These are phyloP conservation scores for Bothriochloa decipiens DNA, from an alignment of 176 grass and related monocot species.

Conservation along the genomic window DNA sequence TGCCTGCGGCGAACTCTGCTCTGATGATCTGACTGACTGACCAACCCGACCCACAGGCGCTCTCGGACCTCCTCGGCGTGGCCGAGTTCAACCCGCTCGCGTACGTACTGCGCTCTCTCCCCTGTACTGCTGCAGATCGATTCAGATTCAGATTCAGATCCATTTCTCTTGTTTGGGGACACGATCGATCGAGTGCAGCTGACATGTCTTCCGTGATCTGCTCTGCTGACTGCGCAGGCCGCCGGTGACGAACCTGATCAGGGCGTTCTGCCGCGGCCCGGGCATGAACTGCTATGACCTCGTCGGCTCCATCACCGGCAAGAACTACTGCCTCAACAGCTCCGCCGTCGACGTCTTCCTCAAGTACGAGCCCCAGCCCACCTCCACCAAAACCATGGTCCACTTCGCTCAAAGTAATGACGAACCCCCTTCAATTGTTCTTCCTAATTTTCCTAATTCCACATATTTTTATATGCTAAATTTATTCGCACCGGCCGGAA, in stretches of 20 bases:
- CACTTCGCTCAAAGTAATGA: slow-evolving; percentile 86
- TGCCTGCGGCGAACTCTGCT: neutral
- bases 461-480: neutral
- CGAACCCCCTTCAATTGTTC: neutral
- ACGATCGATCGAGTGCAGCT: neutral
- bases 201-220: neutral
- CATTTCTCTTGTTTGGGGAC: neutral
- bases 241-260: slow-evolving; percentile 51
- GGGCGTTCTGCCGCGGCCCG: slow-evolving; percentile 50
- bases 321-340: slow-evolving; percentile 87
- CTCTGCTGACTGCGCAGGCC: slow-evolving; percentile 38
- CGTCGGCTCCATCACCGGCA: slow-evolving; percentile 69
- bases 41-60: slow-evolving; percentile 11
- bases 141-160: neutral
- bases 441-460: no score
- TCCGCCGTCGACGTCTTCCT: slow-evolving; percentile 72
- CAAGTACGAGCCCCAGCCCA: slow-evolving; percentile 85
- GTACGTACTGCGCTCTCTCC: slow-evolving; percentile 25
- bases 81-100: slow-evolving; percentile 72
- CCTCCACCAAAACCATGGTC: slow-evolving; percentile 79
- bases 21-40: neutral
- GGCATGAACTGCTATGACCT: slow-evolving; percentile 71
- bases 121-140: neutral
- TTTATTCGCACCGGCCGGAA: neutral
- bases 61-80: slow-evolving; percentile 52